These are phyloP conservation scores for Coemansia guatemalensis DNA, from an alignment of 192 early-diverging fungal species.

Conservation along the genomic window DNA sequence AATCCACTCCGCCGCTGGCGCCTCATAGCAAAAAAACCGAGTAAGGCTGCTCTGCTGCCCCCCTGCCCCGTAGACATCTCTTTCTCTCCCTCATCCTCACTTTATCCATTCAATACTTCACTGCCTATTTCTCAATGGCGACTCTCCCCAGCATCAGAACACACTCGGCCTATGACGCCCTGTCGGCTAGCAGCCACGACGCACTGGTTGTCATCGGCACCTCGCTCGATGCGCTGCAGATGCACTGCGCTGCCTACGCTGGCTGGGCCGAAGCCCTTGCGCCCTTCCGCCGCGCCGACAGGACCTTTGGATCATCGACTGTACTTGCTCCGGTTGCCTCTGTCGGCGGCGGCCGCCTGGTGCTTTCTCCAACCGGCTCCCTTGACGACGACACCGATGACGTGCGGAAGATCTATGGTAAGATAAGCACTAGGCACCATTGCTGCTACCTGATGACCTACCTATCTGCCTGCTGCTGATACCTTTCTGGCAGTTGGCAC, in stretches of 20 bases:
- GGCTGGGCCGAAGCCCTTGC: slow-evolving; percentile 11
- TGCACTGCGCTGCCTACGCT: slow-evolving; percentile 5
- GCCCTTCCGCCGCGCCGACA: slow-evolving; percentile 34
- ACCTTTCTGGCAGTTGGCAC: neutral
- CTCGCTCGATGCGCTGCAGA: slow-evolving; percentile 7
- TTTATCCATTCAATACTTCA: slow-evolving; percentile 1
- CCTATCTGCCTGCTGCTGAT: neutral
- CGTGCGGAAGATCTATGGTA: slow-evolving; percentile 66
- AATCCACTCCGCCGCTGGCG: neutral
- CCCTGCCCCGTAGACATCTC: neutral
- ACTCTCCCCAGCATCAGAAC: slow-evolving; percentile 28
- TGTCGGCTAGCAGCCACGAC: slow-evolving; percentile 22
- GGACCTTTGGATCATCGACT: slow-evolving; percentile 39
- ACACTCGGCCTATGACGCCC: slow-evolving; percentile 14
- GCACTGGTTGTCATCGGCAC: slow-evolving; percentile 38
- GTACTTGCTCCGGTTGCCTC: slow-evolving; percentile 22
- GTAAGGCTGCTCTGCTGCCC: neutral
- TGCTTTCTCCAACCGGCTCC: slow-evolving; percentile 76
- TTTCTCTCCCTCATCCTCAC: slow-evolving; percentile 2
- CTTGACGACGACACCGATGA: slow-evolving; percentile 77
- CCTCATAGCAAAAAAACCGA: slow-evolving; percentile 7
- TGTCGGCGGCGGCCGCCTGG: slow-evolving; percentile 64
- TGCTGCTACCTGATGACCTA: neutral
- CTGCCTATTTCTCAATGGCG: slow-evolving; percentile 14
- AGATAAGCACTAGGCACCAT: neutral